These are phyloP conservation scores for Micractinium conductrix DNA, from an alignment of 139 green algal species.

Conservation along the genomic window DNA sequence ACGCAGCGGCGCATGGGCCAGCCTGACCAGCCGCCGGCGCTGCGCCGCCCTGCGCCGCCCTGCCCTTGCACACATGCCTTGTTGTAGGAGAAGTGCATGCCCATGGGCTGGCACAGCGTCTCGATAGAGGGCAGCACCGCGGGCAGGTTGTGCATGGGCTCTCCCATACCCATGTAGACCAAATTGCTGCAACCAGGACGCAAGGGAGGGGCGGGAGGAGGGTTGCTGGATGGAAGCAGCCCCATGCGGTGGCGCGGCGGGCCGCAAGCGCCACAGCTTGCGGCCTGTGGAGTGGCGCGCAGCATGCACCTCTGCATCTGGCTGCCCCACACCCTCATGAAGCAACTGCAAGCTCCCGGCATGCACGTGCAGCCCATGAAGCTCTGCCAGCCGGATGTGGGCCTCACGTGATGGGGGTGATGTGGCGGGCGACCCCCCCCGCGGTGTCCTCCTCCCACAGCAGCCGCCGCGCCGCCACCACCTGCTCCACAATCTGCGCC, in stretches of 20 bases:
- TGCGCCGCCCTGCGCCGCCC: not conserved
- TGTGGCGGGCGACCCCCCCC: not conserved
- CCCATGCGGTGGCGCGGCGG: no score
- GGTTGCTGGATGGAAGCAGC: no score
- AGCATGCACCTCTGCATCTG: no score
- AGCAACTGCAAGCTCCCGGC: no score
- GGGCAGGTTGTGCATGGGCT: slow-evolving; percentile 85
- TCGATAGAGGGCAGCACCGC: slow-evolving; percentile 74
- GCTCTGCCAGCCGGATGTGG: no score
- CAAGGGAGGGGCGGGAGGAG: not conserved
- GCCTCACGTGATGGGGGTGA: slow-evolving; percentile 18
- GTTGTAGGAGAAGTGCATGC: slow-evolving; percentile 77
- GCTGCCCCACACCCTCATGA: no score
- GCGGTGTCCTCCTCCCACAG: slow-evolving; percentile 35
- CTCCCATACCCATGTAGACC: slow-evolving; percentile 91
- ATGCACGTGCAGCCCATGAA: no score
- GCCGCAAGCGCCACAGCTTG: no score
- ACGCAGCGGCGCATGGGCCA: no score
- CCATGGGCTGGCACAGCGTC: slow-evolving; percentile 71
- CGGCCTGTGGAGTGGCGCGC: no score
- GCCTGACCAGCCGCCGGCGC: no score
- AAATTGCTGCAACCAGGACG: slow-evolving; percentile 74
- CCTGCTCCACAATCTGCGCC: slow-evolving; percentile 87
- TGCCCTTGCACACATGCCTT: slow-evolving; percentile 62
- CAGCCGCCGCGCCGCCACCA: slow-evolving; percentile 61